Conservation (phyloP, 305 asterid genomes). For the Fraxinus latifolia region DNA sequence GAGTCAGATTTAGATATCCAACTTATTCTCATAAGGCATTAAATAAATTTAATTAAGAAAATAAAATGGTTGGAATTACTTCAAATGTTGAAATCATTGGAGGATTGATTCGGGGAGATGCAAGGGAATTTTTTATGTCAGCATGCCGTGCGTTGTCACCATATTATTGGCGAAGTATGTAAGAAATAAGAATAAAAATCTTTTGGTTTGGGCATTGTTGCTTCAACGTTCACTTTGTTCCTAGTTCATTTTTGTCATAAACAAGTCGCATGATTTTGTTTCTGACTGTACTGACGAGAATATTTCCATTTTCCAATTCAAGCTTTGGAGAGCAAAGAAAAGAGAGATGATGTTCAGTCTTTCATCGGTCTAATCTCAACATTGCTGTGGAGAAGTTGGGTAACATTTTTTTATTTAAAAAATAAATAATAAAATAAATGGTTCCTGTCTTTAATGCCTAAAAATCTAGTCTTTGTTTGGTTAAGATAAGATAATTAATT, state of each 20-base stretch:
- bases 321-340: neutral
- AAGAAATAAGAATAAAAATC: constrained; percentile 12
- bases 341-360: constrained; percentile 17
- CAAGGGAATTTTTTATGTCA: neutral
- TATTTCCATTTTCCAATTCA: constrained; percentile 22
- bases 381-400: neutral
- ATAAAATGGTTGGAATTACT: neutral
- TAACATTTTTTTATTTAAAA: too few species aligned
- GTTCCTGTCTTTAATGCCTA: neutral
- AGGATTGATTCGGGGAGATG: neutral
- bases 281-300: constrained; percentile 19
- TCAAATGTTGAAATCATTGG: neutral
- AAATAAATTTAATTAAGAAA: neutral
- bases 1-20: neutral
- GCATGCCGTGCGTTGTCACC: neutral
- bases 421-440: neutral
- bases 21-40: neutral
- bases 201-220: neutral
- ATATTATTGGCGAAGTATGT: neutral
- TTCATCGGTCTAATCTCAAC: constrained; percentile 18
- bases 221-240: constrained; percentile 1
- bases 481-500: too few species aligned
- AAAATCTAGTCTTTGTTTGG: neutral
- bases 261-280: neutral
- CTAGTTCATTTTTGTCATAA: neutral